Evolutionary conservation across 2,329 filamentous ascomycete genomes (phyloP).

Genomic region (Aspergillus costaricaensis): DNA sequence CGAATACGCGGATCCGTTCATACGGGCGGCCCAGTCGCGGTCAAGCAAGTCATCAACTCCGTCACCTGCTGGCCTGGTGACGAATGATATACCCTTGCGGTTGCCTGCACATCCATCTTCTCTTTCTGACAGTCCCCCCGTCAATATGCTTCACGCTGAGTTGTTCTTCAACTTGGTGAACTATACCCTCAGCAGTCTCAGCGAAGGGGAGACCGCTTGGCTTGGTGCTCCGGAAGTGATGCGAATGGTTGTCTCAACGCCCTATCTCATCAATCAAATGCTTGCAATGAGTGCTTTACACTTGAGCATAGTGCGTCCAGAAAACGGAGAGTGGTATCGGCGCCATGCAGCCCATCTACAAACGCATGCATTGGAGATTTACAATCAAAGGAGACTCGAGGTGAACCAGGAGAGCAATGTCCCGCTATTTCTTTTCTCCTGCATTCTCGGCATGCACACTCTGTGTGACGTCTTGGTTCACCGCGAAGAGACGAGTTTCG

Average conservation of each 20-base stretch:
- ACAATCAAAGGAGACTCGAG: slow-evolving; percentile 14
- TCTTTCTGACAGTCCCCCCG: slow-evolving; percentile 13
- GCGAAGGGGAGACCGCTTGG: not conserved
- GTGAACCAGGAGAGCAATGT: slow-evolving; percentile 21
- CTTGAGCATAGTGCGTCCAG: slow-evolving; percentile 36
- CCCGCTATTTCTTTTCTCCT: slow-evolving; percentile 27
- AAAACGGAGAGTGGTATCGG: slow-evolving; percentile 37
- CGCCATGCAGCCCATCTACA: slow-evolving; percentile 42
- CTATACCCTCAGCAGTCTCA: slow-evolving; percentile 8
- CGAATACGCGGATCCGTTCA: slow-evolving; percentile 14
- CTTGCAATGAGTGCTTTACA: slow-evolving; percentile 52
- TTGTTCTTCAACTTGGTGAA: slow-evolving; percentile 31
- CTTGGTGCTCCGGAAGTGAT: slow-evolving; percentile 9
- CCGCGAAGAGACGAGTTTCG: slow-evolving; percentile 40
- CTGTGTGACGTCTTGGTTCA: slow-evolving; percentile 52
- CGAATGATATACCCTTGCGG: not conserved
- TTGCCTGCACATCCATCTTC: not conserved
- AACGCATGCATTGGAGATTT: slow-evolving; percentile 23
- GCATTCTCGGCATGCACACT: slow-evolving; percentile 38
- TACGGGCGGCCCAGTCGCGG: not conserved
- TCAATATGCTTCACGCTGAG: slow-evolving; percentile 36
- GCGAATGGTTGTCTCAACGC: slow-evolving; percentile 23
- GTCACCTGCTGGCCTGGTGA: not conserved
- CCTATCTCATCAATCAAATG: slow-evolving; percentile 52
- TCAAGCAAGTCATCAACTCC: not conserved